A percentile compares a stretch with the other conserved stretches of the same genome.
Conservation (phyloP, 2,329 filamentous ascomycete genomes). For the Pseudocercospora pini-densiflorae region DNA sequence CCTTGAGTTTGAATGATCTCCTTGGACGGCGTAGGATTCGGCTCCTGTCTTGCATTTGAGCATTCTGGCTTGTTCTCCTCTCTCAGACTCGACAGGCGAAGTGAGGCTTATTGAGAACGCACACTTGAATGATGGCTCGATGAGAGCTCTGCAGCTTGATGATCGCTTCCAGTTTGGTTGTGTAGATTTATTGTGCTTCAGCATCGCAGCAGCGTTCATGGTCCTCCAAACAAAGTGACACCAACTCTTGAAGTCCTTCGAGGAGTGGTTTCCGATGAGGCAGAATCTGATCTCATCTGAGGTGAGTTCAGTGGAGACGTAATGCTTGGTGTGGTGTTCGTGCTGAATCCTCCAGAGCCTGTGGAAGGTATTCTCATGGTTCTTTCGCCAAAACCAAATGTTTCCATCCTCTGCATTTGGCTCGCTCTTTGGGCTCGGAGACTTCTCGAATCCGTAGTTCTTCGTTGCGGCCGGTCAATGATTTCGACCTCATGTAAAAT, state of each 20-base stretch:
- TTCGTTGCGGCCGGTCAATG: slow-evolving; percentile 3
- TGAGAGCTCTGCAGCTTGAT: too few species aligned
- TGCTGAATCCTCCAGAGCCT: neutral
- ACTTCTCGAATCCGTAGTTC: neutral
- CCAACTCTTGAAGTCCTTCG: slow-evolving; percentile 1
- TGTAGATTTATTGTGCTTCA: too few species aligned
- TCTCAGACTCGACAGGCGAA: too few species aligned
- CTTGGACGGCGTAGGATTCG: too few species aligned
- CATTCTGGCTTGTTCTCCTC: too few species aligned
- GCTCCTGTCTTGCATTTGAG: too few species aligned
- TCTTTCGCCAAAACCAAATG: neutral
- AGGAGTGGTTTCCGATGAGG: neutral
- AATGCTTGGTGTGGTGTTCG: neutral
- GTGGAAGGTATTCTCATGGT: neutral
- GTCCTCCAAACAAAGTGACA: neutral
- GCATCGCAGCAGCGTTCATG: neutral
- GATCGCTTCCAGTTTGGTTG: too few species aligned
- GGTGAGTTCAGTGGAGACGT: neutral
- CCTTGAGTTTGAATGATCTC: too few species aligned
- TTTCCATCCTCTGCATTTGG: neutral
- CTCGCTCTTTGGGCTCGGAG: neutral
- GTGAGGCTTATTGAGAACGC: too few species aligned
- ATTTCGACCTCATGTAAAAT: slow-evolving; percentile 9
- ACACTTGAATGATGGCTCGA: too few species aligned
- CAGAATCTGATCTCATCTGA: neutral